These are phyloP conservation scores for Pseudodiploospora longispora DNA, from an alignment of 2,329 filamentous ascomycete species.

Conservation along the genomic window DNA sequence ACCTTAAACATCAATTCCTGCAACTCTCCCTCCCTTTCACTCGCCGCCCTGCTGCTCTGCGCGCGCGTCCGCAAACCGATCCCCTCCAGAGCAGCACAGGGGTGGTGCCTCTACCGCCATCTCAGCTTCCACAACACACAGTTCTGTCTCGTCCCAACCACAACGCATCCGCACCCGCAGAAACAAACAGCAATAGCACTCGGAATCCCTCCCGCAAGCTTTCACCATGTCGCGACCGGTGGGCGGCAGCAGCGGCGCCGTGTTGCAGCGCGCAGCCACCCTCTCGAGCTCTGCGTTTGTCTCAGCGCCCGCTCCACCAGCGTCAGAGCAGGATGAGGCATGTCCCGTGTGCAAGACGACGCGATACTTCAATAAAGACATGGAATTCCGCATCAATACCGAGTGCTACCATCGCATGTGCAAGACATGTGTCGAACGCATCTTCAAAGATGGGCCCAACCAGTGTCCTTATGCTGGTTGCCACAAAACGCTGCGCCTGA, in stretches of 20 bases:
- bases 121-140: no score
- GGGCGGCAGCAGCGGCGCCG: slow-evolving; percentile 16
- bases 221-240: slow-evolving; percentile 19
- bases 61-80: neutral
- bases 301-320: slow-evolving; percentile 11
- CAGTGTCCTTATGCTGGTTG: slow-evolving; percentile 89
- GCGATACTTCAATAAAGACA: slow-evolving; percentile 87
- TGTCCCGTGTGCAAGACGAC: slow-evolving; percentile 97
- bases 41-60: neutral
- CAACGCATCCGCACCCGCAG: neutral
- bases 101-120: no score
- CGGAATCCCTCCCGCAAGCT: no score
- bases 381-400: slow-evolving; percentile 93
- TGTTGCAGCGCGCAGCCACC: slow-evolving; percentile 18
- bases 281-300: slow-evolving; percentile 5
- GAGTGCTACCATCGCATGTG: slow-evolving; percentile 99
- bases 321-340: slow-evolving; percentile 51
- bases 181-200: no score
- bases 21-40: no score
- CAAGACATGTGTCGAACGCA: slow-evolving; percentile 86
- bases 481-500: slow-evolving; percentile 75
- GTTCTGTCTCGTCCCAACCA: no score
- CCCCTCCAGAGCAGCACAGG: no score
- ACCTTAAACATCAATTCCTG: no score
- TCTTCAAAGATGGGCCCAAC: slow-evolving; percentile 86